A percentile compares a stretch with the other conserved stretches of the same genome.
Conservation (phyloP, 768 basidiomycete genomes). For the Podaxis sp. region DNA sequence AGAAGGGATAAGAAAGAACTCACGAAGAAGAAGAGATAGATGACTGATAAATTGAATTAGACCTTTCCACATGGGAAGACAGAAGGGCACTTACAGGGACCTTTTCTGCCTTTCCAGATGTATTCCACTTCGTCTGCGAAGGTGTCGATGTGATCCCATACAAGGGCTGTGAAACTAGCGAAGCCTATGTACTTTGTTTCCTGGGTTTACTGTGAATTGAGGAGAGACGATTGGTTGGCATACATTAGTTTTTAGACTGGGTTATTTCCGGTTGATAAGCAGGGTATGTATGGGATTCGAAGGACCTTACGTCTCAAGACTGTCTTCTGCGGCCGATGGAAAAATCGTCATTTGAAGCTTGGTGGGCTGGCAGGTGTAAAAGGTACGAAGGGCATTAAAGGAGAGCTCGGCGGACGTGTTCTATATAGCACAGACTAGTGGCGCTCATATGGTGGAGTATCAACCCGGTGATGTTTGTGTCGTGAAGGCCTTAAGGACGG, state of each 20-base stretch:
- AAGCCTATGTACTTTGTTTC: conserved; percentile 48
- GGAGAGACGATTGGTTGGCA: not conserved
- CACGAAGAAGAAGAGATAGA: conserved; percentile 45
- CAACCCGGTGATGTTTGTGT: not conserved
- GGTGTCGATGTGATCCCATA: conserved; percentile 60
- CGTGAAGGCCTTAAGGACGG: not conserved
- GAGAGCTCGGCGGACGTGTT: too few relatives aligned
- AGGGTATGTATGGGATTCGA: not conserved
- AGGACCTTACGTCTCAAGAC: not conserved
- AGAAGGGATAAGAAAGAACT: conserved; percentile 14
- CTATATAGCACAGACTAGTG: not conserved
- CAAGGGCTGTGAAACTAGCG: conserved; percentile 46
- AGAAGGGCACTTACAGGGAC: conserved; percentile 35
- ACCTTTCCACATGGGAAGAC: not conserved
- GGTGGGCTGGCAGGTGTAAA: not conserved
- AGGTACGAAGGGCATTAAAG: not conserved
- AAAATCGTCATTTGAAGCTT: not conserved
- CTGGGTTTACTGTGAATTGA: not conserved
- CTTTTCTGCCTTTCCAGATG: conserved; percentile 52
- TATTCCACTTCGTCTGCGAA: conserved; percentile 52
- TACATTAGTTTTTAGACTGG: conserved; percentile 10
- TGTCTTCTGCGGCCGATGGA: conserved; percentile 1
- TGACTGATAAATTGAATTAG: conserved; percentile 26
- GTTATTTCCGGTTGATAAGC: not conserved
- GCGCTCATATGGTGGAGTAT: not conserved